These are phyloP conservation scores for Dictyostelium firmibasis DNA, from an alignment of 78 protist genomes.

Conservation along the genomic window DNA sequence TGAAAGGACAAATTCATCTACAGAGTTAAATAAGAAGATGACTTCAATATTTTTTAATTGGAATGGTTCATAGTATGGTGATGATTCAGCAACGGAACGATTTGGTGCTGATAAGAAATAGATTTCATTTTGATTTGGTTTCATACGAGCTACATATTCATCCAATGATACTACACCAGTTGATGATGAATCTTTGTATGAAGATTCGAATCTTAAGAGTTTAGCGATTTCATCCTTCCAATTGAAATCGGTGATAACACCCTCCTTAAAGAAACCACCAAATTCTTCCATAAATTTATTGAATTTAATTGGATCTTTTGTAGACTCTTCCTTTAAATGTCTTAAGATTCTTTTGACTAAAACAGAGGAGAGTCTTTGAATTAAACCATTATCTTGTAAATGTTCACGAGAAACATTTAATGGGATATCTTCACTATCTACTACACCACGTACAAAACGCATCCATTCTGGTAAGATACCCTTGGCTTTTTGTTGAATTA, in stretches of 20 bases:
- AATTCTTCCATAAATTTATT: slow-evolving; percentile 81
- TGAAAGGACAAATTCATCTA: slow-evolving; percentile 92
- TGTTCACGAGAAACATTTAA: slow-evolving; percentile 95
- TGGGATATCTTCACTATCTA: slow-evolving; percentile 96
- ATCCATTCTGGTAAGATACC: slow-evolving; percentile 95
- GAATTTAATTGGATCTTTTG: slow-evolving; percentile 80
- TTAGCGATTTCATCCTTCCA: slow-evolving; percentile 76
- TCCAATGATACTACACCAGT: slow-evolving; percentile 39
- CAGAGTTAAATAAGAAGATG: slow-evolving; percentile 61
- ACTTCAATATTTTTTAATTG: slow-evolving; percentile 88
- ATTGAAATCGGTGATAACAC: slow-evolving; percentile 87
- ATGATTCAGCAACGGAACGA: slow-evolving; percentile 74
- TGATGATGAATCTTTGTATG: not conserved
- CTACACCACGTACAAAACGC: slow-evolving; percentile 91
- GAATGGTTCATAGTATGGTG: slow-evolving; percentile 95
- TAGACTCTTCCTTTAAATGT: slow-evolving; percentile 62
- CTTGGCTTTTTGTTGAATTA: slow-evolving; percentile 87
- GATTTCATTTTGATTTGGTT: slow-evolving; percentile 87
- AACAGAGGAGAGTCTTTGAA: slow-evolving; percentile 61
- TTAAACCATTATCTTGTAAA: slow-evolving; percentile 90
- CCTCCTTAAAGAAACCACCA: slow-evolving; percentile 88
- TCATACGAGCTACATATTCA: slow-evolving; percentile 90
- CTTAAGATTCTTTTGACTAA: slow-evolving; percentile 80
- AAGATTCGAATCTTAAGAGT: slow-evolving; percentile 88
- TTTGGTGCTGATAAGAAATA: slow-evolving; percentile 87